Evolutionary conservation across 768 basidiomycete species (phyloP).

Genomic region (Rhodotorula taiwanensis): DNA sequence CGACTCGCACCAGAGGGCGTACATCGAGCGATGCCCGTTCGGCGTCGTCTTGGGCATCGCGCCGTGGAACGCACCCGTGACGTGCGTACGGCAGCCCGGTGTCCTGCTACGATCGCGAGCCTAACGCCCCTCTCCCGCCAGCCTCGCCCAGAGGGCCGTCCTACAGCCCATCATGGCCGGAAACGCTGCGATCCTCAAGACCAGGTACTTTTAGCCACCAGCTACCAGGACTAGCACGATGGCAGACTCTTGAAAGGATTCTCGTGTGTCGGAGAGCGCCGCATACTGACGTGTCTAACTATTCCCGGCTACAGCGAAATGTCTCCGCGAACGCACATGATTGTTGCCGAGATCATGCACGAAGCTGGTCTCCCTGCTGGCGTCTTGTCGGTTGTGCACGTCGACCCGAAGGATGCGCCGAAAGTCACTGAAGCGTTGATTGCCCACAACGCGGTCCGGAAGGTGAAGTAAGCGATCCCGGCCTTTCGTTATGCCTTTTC

Average conservation of each 20-base stretch:
- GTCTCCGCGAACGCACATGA: slow-evolving; percentile 43
- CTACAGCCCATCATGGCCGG: slow-evolving; percentile 47
- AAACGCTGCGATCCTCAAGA: slow-evolving; percentile 41
- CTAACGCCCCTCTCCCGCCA: slow-evolving; percentile 12
- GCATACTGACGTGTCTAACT: too few species aligned
- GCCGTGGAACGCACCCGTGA: neutral
- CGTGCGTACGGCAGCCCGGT: neutral
- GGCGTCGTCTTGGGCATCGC: slow-evolving; percentile 36
- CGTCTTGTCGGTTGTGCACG: slow-evolving; percentile 45
- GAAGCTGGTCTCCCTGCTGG: slow-evolving; percentile 47
- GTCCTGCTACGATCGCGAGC: slow-evolving; percentile 21
- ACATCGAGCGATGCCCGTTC: slow-evolving; percentile 33
- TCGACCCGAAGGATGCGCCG: slow-evolving; percentile 39
- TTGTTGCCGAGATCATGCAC: slow-evolving; percentile 44
- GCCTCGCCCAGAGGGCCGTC: slow-evolving; percentile 41
- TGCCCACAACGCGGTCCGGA: slow-evolving; percentile 36
- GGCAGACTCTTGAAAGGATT: too few species aligned
- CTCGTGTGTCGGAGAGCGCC: too few species aligned
- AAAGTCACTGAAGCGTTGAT: slow-evolving; percentile 41
- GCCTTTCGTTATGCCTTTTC: too few species aligned
- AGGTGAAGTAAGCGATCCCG: slow-evolving; percentile 32
- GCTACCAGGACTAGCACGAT: too few species aligned
- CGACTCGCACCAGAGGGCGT: slow-evolving; percentile 20
- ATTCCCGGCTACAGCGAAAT: slow-evolving; percentile 38
- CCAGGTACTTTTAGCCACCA: too few species aligned